Conservation (phyloP, 768 basidiomycete species). For the Mycena sanguinolenta region DNA sequence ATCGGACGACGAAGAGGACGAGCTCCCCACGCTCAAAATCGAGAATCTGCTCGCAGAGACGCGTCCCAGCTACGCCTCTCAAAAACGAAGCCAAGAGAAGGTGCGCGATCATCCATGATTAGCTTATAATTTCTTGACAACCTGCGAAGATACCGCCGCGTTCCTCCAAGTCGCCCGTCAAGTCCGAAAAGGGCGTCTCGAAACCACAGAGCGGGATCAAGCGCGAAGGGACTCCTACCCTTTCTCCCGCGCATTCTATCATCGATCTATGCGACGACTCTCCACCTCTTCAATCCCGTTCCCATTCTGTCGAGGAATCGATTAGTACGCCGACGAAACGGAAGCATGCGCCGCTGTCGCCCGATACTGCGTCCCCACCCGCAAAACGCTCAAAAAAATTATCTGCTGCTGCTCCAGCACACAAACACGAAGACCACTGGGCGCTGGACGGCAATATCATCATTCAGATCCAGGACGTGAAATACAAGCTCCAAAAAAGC, state of each 20-base stretch:
- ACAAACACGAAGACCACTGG: constrained; percentile 39
- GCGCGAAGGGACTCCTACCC: not conserved
- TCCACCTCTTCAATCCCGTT: not conserved
- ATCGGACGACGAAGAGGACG: constrained; percentile 14
- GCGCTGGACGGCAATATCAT: constrained; percentile 50
- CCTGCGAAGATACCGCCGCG: not conserved
- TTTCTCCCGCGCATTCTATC: not conserved
- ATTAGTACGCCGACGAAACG: constrained; percentile 11
- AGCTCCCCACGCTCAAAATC: constrained; percentile 9
- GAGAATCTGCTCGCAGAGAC: constrained; percentile 18
- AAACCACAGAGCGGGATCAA: no score
- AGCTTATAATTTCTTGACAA: not conserved
- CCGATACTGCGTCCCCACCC: not conserved
- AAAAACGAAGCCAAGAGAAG: constrained; percentile 12
- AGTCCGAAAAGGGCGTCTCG: not conserved
- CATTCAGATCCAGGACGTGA: constrained; percentile 44
- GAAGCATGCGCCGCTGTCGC: constrained; percentile 10
- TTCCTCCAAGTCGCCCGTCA: not conserved
- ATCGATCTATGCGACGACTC: constrained; percentile 23
- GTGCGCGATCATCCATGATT: not conserved
- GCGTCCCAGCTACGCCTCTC: constrained; percentile 2
- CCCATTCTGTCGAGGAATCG: not conserved
- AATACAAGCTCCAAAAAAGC: constrained; percentile 51
- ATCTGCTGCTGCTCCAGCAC: not conserved
- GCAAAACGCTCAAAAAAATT: constrained; percentile 16